phyloP scores from a whole-genome alignment of 225 moss, liverwort and hornwort genomes.

The Bryum argenteum region DNA sequence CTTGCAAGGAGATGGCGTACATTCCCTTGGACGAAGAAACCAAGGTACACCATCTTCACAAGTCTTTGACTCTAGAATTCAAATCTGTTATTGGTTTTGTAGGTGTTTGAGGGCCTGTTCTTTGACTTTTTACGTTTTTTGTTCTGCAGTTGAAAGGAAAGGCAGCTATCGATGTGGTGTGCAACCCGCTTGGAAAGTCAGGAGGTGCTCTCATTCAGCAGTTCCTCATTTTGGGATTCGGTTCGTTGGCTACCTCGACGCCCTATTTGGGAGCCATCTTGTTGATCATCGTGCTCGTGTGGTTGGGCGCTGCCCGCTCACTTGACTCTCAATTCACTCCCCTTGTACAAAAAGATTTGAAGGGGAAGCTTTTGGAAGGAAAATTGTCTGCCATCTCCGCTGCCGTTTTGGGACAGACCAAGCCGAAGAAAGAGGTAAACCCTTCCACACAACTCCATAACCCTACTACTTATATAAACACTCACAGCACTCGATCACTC shows the following conservation, averaged over 20 bases:
- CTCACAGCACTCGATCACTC: no score
- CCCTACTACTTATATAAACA: no score
- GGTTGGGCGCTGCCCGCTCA: slow-evolving; percentile 96
- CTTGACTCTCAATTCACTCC: slow-evolving; percentile 95
- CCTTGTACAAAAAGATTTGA: slow-evolving; percentile 95
- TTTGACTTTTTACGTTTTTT: background rate
- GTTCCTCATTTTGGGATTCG: slow-evolving; percentile 92
- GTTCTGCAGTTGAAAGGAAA: slow-evolving; percentile 95
- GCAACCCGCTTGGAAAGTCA: slow-evolving; percentile 98
- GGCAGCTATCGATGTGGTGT: slow-evolving; percentile 97
- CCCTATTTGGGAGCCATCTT: slow-evolving; percentile 91
- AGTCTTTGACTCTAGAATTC: no score
- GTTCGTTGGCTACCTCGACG: slow-evolving; percentile 90
- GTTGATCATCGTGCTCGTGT: slow-evolving; percentile 83
- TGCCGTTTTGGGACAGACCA: slow-evolving; percentile 70
- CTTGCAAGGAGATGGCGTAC: slow-evolving; percentile 99
- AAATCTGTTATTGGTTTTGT: background rate
- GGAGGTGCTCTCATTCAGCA: slow-evolving; percentile 99
- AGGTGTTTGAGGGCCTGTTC: background rate
- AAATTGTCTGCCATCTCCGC: slow-evolving; percentile 89
- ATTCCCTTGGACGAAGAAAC: slow-evolving; percentile 98
- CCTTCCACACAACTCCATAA: background rate
- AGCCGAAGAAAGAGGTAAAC: slow-evolving; percentile 71
- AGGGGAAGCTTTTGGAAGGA: slow-evolving; percentile 93
- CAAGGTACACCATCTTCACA: slow-evolving; percentile 52